Percentiles rank a stretch among this genome's conserved stretches.
phyloP scores from a whole-genome alignment of 768 basidiomycete species.

The Suillus lakei region DNA sequence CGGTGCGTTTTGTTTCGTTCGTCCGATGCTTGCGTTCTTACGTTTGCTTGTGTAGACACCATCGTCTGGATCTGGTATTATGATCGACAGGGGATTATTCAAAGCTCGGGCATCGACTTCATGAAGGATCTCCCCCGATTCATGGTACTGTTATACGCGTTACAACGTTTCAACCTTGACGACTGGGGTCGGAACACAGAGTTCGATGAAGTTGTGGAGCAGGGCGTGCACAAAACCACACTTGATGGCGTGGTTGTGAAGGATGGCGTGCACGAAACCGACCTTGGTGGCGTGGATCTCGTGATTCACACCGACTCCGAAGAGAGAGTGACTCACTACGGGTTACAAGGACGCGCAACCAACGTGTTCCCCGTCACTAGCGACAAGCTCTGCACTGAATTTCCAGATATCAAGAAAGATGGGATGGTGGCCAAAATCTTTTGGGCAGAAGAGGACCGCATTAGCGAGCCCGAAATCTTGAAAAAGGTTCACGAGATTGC shows the following conservation, averaged over 20 bases:
- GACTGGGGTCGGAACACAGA: conserved; percentile 7
- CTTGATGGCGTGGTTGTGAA: no score
- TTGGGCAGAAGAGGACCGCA: not conserved
- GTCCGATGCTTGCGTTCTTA: not conserved
- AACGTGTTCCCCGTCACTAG: conserved; percentile 6
- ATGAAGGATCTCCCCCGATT: conserved; percentile 8
- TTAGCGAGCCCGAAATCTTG: not conserved
- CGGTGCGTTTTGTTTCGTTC: not conserved
- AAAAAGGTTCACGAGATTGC: not conserved
- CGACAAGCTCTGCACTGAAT: not conserved
- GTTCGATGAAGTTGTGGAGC: no score
- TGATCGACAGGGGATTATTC: conserved; percentile 5
- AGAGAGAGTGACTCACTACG: conserved; percentile 1
- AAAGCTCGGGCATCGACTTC: not conserved
- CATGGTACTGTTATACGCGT: not conserved
- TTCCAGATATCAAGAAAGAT: not conserved
- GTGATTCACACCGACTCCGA: not conserved
- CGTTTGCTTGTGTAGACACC: not conserved
- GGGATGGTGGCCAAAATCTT: not conserved
- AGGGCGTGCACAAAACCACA: no score
- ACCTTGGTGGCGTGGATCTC: not conserved
- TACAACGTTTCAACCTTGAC: not conserved
- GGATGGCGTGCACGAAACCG: no score
- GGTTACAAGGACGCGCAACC: not conserved
- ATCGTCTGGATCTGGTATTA: conserved; percentile 2